phyloP scores from a whole-genome alignment of 176 grass and related monocot species.

The Puya raimondii region DNA sequence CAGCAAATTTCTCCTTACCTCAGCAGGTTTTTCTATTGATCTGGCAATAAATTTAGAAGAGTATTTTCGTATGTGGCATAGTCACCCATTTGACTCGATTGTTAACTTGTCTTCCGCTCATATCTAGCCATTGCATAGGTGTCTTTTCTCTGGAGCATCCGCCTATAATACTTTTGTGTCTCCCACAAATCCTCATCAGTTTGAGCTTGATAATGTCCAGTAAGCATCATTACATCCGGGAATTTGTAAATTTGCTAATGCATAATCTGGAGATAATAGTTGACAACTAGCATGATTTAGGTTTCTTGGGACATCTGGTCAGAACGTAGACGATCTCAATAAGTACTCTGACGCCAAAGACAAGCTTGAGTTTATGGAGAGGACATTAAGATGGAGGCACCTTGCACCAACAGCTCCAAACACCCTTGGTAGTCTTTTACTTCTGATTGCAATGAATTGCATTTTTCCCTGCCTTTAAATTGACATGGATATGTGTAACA shows the following conservation, averaged over 20 bases:
- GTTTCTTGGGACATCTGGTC: conserved; percentile 90
- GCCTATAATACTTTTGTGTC: conserved; percentile 80
- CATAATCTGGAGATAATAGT: conserved; percentile 11
- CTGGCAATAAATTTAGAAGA: conserved; percentile 20
- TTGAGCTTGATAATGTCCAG: conserved; percentile 74
- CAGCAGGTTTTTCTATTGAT: conserved; percentile 51
- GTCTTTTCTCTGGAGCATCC: conserved; percentile 82
- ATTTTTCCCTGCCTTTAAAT: neutral
- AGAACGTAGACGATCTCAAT: conserved; percentile 86
- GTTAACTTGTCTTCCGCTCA: conserved; percentile 23
- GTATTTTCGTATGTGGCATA: neutral
- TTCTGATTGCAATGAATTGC: neutral
- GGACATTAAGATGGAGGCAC: conserved; percentile 85
- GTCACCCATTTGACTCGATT: conserved; percentile 4
- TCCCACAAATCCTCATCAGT: conserved; percentile 93
- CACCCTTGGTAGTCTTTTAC: conserved; percentile 52
- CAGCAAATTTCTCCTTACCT: conserved; percentile 91
- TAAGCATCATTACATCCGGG: conserved; percentile 30
- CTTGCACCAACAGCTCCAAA: conserved; percentile 95
- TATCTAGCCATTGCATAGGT: conserved; percentile 74
- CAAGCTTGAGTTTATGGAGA: conserved; percentile 84
- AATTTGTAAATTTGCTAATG: neutral
- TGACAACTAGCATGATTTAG: conserved; percentile 28
- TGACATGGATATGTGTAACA: neutral
- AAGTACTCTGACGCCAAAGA: conserved; percentile 88